Percentiles rank a stretch among this genome's conserved stretches.
Conservation (phyloP, 495 filamentous ascomycete genomes). For the Antarctomyces pellizariae region DNA sequence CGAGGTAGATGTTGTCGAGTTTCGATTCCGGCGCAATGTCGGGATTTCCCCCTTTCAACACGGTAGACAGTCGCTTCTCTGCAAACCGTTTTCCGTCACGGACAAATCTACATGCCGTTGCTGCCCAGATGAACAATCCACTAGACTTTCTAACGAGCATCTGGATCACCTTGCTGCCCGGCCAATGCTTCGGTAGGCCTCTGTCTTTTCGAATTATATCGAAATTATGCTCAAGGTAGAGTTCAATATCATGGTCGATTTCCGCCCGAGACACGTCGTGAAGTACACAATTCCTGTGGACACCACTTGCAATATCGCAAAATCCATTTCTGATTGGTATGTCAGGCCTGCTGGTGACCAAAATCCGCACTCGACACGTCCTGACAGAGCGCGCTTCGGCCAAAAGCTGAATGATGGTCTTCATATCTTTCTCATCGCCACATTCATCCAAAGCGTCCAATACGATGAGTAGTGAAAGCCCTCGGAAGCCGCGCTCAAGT, state of each 20-base stretch:
- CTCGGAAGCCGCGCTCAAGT: conserved; percentile 3
- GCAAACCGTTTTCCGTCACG: conserved; percentile 8
- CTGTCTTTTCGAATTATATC: too few species aligned
- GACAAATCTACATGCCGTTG: conserved; percentile 14
- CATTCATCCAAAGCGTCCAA: conserved; percentile 11
- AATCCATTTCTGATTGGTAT: conserved; percentile 10
- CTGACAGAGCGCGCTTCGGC: conserved; percentile 8
- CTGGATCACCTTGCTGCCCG: background rate
- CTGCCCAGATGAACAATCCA: conserved; percentile 16
- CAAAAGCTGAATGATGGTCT: conserved; percentile 9
- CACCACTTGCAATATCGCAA: conserved; percentile 3
- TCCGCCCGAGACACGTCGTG: conserved; percentile 3
- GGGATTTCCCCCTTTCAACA: conserved; percentile 8
- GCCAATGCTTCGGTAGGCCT: too few species aligned
- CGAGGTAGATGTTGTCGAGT: background rate
- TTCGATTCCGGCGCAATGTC: conserved; percentile 7
- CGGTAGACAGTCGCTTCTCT: conserved; percentile 5
- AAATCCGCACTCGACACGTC: conserved; percentile 6
- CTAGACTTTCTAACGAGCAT: conserved; percentile 5
- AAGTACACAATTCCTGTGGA: conserved; percentile 7
- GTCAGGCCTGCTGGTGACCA: conserved; percentile 7
- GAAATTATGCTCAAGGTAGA: conserved; percentile 2
- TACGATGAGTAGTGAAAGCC: conserved; percentile 3
- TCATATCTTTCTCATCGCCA: conserved; percentile 9
- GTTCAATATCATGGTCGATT: conserved; percentile 3